Evolutionary conservation across 176 grass and related monocot species (phyloP).

Genomic region (Phragmites australis): DNA sequence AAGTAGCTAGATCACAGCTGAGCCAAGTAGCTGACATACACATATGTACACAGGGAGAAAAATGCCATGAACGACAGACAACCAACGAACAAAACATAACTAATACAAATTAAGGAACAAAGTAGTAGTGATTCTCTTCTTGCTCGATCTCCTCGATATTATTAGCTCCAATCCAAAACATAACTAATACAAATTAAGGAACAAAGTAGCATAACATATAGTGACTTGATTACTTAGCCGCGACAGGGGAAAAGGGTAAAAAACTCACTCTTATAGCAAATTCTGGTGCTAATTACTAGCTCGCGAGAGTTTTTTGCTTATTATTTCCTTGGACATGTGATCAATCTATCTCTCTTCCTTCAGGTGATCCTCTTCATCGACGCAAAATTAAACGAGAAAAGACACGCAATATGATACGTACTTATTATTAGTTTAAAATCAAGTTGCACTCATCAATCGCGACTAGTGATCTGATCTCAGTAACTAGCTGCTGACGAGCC

Average conservation of each 20-base stretch:
- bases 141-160: slow-evolving; percentile 2
- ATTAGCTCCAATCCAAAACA: slow-evolving; percentile 25
- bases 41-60: slow-evolving; percentile 12
- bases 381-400: slow-evolving; percentile 41
- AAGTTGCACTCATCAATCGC: slow-evolving; percentile 26
- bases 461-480: slow-evolving; percentile 15
- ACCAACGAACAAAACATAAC: neutral
- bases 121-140: neutral
- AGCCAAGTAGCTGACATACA: slow-evolving; percentile 1
- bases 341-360: slow-evolving; percentile 4
- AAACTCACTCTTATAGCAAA: slow-evolving; percentile 35
- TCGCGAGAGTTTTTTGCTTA: slow-evolving; percentile 20
- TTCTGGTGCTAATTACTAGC: slow-evolving; percentile 18
- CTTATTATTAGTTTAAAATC: slow-evolving; percentile 19
- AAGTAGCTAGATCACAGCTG: neutral
- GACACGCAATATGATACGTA: slow-evolving; percentile 15
- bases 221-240: slow-evolving; percentile 19
- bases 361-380: slow-evolving; percentile 34
- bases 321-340: slow-evolving; percentile 40
- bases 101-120: no score
- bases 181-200: slow-evolving; percentile 21
- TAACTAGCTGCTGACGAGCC: slow-evolving; percentile 55
- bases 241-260: neutral
- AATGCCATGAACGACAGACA: neutral
- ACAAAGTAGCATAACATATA: slow-evolving; percentile 11